These are phyloP conservation scores for Stentor roeselii DNA, from an alignment of 73 alveolate genomes.

Conservation along the genomic window DNA sequence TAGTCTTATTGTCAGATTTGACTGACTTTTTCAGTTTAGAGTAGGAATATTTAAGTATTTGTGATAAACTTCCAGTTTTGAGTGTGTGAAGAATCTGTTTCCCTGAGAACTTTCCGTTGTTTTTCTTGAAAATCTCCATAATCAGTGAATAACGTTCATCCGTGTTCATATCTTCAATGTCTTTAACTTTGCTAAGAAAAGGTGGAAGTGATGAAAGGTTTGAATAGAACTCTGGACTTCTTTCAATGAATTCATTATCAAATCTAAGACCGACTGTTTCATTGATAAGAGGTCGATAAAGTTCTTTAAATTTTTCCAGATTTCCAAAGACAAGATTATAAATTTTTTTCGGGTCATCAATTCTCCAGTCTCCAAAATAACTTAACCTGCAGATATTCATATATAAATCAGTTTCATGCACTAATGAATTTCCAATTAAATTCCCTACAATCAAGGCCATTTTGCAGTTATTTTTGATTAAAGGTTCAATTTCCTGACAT, in stretches of 20 bases:
- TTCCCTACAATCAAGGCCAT: conserved; percentile 36
- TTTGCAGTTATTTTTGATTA: conserved; percentile 33
- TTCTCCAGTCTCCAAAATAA: conserved; percentile 53
- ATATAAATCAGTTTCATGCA: conserved; percentile 38
- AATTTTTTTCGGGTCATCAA: conserved; percentile 63
- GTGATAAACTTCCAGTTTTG: background rate
- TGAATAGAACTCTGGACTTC: background rate
- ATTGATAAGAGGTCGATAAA: conserved; percentile 30
- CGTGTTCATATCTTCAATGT: background rate
- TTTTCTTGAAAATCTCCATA: background rate
- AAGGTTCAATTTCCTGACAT: background rate
- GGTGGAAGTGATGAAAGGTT: background rate
- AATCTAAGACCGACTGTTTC: conserved; percentile 10
- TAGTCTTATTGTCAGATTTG: background rate
- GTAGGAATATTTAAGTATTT: background rate
- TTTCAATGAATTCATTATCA: background rate
- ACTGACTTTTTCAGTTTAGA: conserved; percentile 2
- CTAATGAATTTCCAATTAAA: conserved; percentile 21
- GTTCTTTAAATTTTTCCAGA: conserved; percentile 31
- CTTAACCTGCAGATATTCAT: conserved; percentile 28
- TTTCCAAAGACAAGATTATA: conserved; percentile 49
- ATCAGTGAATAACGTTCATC: background rate
- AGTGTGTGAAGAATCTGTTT: conserved; percentile 14
- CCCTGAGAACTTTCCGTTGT: background rate
- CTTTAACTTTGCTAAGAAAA: background rate